Evolutionary conservation across 116 monocot species (phyloP).

Genomic region (Iris pallida): DNA sequence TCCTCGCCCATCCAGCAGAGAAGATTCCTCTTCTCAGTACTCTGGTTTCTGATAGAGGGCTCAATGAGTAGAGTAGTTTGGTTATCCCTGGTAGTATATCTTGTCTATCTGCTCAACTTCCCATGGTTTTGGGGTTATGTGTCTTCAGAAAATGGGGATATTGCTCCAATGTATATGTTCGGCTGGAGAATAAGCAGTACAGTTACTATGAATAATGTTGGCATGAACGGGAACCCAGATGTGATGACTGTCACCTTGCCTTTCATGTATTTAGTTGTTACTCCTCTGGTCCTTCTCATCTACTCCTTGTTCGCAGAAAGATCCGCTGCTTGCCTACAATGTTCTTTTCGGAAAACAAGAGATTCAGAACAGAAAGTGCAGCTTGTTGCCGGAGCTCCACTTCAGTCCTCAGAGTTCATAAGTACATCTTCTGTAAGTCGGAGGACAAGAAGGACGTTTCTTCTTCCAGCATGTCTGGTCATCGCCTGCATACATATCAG

Average conservation of each 20-base stretch:
- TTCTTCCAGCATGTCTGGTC: constrained; percentile 42
- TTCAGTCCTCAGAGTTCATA: neutral
- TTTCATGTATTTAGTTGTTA: constrained; percentile 70
- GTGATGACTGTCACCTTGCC: constrained; percentile 59
- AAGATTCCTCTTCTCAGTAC: constrained; percentile 22
- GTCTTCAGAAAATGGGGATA: constrained; percentile 54
- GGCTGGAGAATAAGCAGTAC: constrained; percentile 49
- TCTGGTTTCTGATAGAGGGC: constrained; percentile 70
- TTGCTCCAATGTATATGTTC: constrained; percentile 48
- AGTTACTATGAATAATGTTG: neutral
- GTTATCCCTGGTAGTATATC: constrained; percentile 46
- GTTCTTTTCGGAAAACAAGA: constrained; percentile 9
- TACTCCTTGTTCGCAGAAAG: constrained; percentile 54
- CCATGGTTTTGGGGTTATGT: constrained; percentile 84
- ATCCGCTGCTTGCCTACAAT: constrained; percentile 26
- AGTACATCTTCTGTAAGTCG: neutral
- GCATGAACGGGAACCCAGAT: constrained; percentile 37
- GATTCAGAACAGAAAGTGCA: neutral
- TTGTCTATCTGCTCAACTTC: constrained; percentile 48
- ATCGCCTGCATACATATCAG: constrained; percentile 44
- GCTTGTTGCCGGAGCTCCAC: neutral
- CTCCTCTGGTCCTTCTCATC: constrained; percentile 56
- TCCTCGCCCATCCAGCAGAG: constrained; percentile 29
- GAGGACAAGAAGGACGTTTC: constrained; percentile 13
- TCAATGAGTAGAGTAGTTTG: constrained; percentile 53